Conservation (phyloP, 352 stramenopile genomes). For the Pythium plurisporium region DNA sequence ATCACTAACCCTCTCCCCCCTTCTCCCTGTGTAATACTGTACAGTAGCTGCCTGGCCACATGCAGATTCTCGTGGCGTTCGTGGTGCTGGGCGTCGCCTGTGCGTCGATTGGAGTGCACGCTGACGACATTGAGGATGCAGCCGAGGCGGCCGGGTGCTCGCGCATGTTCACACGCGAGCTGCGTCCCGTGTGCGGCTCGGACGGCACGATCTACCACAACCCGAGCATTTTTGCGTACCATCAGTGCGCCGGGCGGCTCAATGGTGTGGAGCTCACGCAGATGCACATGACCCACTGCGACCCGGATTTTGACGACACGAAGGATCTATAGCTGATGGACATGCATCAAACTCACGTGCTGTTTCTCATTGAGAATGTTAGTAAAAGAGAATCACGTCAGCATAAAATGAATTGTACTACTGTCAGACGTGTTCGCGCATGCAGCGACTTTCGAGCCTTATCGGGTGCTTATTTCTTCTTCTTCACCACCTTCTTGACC, state of each 20-base stretch:
- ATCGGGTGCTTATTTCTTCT: conserved; percentile 89
- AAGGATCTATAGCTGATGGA: conserved; percentile 9
- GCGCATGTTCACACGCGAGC: conserved; percentile 42
- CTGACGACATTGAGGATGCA: conserved; percentile 8
- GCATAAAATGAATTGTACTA: too few species aligned
- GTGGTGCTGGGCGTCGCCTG: neutral
- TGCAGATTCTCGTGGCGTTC: neutral
- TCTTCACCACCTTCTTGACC: conserved; percentile 84
- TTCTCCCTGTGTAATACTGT: too few species aligned
- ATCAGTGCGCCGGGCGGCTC: conserved; percentile 41
- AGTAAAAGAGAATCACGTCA: too few species aligned
- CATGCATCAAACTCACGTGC: neutral
- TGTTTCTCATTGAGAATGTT: conserved; percentile 1
- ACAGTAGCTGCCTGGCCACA: too few species aligned
- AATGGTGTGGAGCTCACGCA: conserved; percentile 28
- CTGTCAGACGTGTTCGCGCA: too few species aligned
- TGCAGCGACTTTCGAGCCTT: too few species aligned
- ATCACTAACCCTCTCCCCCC: neutral
- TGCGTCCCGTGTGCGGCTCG: conserved; percentile 45
- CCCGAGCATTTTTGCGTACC: conserved; percentile 48
- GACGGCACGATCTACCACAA: conserved; percentile 56
- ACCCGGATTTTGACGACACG: conserved; percentile 14
- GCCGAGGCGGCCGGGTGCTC: conserved; percentile 12
- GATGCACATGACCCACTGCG: conserved; percentile 31
- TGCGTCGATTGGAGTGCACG: neutral